Percentiles rank a stretch among this genome's conserved stretches.
Conservation (phyloP, 208 protist genomes). For the Acanthamoeba healyi region DNA sequence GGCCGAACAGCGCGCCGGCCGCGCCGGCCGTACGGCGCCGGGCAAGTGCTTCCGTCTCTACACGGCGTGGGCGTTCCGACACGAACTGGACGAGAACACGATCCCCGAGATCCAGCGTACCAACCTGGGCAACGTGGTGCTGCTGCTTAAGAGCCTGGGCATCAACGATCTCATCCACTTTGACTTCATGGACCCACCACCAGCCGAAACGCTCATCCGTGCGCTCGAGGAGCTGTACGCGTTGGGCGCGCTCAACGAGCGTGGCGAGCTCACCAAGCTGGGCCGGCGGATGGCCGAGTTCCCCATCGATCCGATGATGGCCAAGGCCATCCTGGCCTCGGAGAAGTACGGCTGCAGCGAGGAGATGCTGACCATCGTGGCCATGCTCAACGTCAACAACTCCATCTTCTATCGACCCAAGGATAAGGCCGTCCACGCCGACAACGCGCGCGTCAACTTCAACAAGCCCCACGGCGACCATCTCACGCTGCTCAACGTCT, state of each 20-base stretch:
- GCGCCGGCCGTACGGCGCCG: slow-evolving; percentile 96
- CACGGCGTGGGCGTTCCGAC: slow-evolving; percentile 95
- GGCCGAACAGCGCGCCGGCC: slow-evolving; percentile 97
- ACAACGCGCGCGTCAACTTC: slow-evolving; percentile 87
- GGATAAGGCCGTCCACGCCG: slow-evolving; percentile 87
- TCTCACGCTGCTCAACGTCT: slow-evolving; percentile 93
- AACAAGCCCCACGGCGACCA: slow-evolving; percentile 91
- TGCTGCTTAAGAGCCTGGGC: slow-evolving; percentile 97
- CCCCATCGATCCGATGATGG: slow-evolving; percentile 91
- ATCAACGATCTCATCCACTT: slow-evolving; percentile 98
- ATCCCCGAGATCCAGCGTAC: slow-evolving; percentile 99
- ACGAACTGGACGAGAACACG: slow-evolving; percentile 96
- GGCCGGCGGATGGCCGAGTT: slow-evolving; percentile 93
- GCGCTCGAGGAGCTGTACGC: slow-evolving; percentile 95
- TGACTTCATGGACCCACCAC: slow-evolving; percentile 99
- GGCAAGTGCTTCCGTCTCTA: slow-evolving; percentile 99
- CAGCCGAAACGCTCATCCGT: slow-evolving; percentile 96
- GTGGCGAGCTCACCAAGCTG: slow-evolving; percentile 91
- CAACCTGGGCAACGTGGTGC: slow-evolving; percentile 97
- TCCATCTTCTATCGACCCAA: slow-evolving; percentile 92
- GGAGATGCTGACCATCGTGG: slow-evolving; percentile 89
- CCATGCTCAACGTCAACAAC: slow-evolving; percentile 88
- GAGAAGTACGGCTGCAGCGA: slow-evolving; percentile 90
- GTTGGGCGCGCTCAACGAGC: slow-evolving; percentile 90
- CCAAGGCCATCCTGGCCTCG: slow-evolving; percentile 89